A percentile compares a stretch with the other conserved stretches of the same genome.
Conservation (phyloP, 208 protist species). For the Trypanosoma vivax region DNA sequence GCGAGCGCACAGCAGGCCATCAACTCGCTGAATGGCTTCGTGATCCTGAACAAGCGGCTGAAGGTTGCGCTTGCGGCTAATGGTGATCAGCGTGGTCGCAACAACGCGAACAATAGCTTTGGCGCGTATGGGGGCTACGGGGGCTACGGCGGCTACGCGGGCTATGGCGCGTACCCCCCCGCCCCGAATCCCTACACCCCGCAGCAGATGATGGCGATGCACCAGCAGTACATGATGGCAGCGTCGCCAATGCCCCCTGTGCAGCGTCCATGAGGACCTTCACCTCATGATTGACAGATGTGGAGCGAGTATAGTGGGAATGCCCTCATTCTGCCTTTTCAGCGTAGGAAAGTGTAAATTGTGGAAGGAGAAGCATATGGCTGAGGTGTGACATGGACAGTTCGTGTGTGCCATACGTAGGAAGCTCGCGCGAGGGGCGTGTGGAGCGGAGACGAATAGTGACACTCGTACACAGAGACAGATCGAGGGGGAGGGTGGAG, state of each 20-base stretch:
- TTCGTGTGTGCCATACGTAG: no score
- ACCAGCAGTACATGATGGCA: constrained; percentile 47
- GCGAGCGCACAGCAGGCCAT: constrained; percentile 74
- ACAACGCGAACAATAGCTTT: constrained; percentile 22
- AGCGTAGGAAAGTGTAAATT: no score
- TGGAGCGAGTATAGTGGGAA: no score
- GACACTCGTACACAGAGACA: no score
- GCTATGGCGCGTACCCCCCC: constrained; percentile 48
- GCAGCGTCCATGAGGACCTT: constrained; percentile 3
- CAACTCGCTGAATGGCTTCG: constrained; percentile 75
- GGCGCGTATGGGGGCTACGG: constrained; percentile 25
- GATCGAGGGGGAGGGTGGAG: not conserved
- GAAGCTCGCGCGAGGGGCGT: no score
- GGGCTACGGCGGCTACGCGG: constrained; percentile 37
- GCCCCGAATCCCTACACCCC: constrained; percentile 56
- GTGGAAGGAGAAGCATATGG: no score
- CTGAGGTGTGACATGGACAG: no score
- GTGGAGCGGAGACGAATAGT: no score
- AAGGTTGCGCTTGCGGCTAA: constrained; percentile 77
- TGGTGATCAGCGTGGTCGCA: constrained; percentile 56
- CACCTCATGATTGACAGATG: not conserved
- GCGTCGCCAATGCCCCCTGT: constrained; percentile 24
- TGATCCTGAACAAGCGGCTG: constrained; percentile 84
- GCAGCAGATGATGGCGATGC: constrained; percentile 68
- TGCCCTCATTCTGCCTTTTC: no score